phyloP scores from a whole-genome alignment of 2,329 filamentous ascomycete genomes.

The Curvularia sp. region DNA sequence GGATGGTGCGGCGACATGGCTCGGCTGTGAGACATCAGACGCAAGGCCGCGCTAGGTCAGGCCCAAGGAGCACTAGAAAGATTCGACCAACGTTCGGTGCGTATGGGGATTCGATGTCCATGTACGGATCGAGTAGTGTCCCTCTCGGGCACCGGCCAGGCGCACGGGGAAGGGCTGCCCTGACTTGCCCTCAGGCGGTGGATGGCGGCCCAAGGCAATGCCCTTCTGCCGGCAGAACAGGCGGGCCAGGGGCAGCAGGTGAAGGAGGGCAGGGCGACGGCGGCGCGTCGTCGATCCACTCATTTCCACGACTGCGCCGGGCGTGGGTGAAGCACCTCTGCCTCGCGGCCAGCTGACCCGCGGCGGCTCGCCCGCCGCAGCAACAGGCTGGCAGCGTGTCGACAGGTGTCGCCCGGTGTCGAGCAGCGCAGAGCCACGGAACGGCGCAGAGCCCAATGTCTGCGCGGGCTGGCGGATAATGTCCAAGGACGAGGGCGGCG shows the following conservation, averaged over 20 bases:
- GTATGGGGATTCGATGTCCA: neutral
- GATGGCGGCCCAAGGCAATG: constrained; percentile 17
- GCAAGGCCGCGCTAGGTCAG: constrained; percentile 7
- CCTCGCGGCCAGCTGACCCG: constrained; percentile 7
- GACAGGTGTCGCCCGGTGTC: no score
- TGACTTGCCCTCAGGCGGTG: neutral
- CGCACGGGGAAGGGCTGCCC: no score
- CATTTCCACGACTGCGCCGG: constrained; percentile 9
- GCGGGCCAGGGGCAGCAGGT: neutral
- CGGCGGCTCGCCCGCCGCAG: neutral
- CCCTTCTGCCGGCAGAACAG: constrained; percentile 17
- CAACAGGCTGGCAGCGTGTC: neutral
- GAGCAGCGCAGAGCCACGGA: no score
- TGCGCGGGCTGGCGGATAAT: no score
- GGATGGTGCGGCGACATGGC: constrained; percentile 16
- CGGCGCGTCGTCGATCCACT: constrained; percentile 14
- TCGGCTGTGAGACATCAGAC: constrained; percentile 16
- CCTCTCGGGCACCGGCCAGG: no score
- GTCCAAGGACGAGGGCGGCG: no score
- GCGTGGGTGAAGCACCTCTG: neutral
- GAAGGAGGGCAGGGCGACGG: neutral
- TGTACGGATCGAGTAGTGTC: no score
- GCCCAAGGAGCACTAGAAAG: constrained; percentile 13
- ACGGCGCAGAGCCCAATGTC: no score
- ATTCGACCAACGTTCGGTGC: constrained; percentile 1